Percentiles rank a stretch among this genome's conserved stretches.
These are phyloP conservation scores for Syzygium syzygioides DNA, from an alignment of 441 rosid species.

Conservation along the genomic window DNA sequence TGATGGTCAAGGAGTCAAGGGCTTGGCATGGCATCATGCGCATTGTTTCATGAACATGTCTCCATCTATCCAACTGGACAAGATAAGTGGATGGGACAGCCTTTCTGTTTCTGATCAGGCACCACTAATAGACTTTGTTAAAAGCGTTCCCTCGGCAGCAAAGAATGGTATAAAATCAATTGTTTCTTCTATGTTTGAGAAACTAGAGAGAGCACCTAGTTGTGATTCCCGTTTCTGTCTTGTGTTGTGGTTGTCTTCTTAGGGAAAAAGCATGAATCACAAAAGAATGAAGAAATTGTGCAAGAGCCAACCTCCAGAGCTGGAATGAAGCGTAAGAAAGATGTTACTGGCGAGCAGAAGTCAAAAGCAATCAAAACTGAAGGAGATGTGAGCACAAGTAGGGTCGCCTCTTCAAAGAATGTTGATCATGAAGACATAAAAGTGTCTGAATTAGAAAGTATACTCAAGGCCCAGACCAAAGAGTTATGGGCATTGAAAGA, in stretches of 20 bases:
- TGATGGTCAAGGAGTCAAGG: slow-evolving; percentile 66
- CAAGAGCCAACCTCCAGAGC: slow-evolving; percentile 32
- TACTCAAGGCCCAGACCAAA: slow-evolving; percentile 73
- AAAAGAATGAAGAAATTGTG: slow-evolving; percentile 20
- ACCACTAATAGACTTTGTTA: slow-evolving; percentile 41
- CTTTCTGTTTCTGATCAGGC: slow-evolving; percentile 60
- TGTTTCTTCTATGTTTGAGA: not conserved
- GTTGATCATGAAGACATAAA: slow-evolving; percentile 7
- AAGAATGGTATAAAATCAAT: slow-evolving; percentile 34
- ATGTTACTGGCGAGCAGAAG: slow-evolving; percentile 32
- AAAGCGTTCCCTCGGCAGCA: slow-evolving; percentile 36
- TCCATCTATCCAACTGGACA: slow-evolving; percentile 50
- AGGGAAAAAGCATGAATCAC: slow-evolving; percentile 24
- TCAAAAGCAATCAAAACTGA: slow-evolving; percentile 51
- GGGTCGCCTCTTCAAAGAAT: slow-evolving; percentile 21
- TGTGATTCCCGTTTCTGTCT: not conserved
- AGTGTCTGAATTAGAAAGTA: slow-evolving; percentile 40
- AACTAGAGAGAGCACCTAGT: not conserved
- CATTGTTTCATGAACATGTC: slow-evolving; percentile 55
- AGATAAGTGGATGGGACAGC: slow-evolving; percentile 71
- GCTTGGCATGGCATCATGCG: slow-evolving; percentile 80
- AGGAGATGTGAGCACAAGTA: slow-evolving; percentile 32
- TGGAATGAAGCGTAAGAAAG: slow-evolving; percentile 60
- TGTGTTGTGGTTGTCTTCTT: slow-evolving; percentile 7
- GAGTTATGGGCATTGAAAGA: slow-evolving; percentile 90